Base-by-base conservation (phyloP, 257 asterid species). In the Nemophila menziesii region DNA sequence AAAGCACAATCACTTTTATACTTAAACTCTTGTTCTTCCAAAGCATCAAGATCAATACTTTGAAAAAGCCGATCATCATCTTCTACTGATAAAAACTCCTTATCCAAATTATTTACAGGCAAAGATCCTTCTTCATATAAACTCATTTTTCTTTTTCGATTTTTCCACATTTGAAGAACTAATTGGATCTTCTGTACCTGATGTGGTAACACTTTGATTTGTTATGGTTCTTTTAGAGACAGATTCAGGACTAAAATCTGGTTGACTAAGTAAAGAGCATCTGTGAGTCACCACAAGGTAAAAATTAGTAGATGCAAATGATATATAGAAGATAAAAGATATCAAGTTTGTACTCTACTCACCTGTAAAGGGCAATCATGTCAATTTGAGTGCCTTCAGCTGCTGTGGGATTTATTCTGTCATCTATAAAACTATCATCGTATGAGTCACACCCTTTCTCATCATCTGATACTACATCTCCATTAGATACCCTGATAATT, bases 281-380 rank as follows among this genome's bases (percentile, higher is more conserved):
- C 97, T 83, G 87, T 22, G 43, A 39, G n/a, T n/a, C 44, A 44
- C 46, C n/a, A 16, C 0, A 40, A n/a, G 21, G 44, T 39, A 33
- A 11, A n/a, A 54, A 46, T 22, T 52, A 24, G 21, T 48, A 42
- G 11, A 18, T 29, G 33, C 43, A 47, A 7, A 22, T 33, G 24
- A 13, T n/a, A n/a, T n/a, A 19, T 2, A 47, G 27, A 39, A 45
- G 19, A 41, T 36, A 33, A 8, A 14, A 33, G 37, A 43, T 20
- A 41, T 14, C 14, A 52, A 49, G 11, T 27, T 58, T 38, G 16
- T 23, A 8, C 27, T 38, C 63, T 27, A 7, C 33, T 34, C 64
- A 87, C 97, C 95, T 83, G 92, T 89, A 89, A 65, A 89, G 49
- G 33, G 92, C 95, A 82, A 89, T 72, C 97, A 89, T 89, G 66